Base-by-base conservation (phyloP, 2,329 filamentous ascomycete genomes). In the Stromatinia cepivora region DNA sequence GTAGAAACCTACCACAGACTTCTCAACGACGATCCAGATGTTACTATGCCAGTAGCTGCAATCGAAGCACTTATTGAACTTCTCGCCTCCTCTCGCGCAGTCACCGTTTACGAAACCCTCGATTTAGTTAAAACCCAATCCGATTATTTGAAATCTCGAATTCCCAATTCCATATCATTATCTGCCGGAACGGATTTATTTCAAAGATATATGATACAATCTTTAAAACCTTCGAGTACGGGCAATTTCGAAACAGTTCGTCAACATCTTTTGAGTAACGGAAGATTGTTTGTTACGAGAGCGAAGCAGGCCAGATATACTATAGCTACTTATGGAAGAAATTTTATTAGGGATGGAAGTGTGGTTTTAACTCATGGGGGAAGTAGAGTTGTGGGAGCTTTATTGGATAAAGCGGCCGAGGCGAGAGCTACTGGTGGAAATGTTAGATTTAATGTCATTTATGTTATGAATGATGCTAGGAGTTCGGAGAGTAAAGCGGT, bases 141-240 rank as follows among this genome's bases (percentile, higher is more conserved):
- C 64, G 84, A 87, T 66, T 87, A 88, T 76, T 87, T 99, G 73
- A 94, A 94, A 80, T 84, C 85, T 70, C 88, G 89, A 28, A 90
- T 97, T 66, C 85, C 90, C 10, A 98, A 99, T 81, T 92, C 94
- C 20, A 92, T 98, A 69, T 94, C 94, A 6, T 88, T 98, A 22
- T 93, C 92, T 62, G 95, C 96, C 68, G 95, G 95, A 76, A 97
- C 94, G 71, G 94, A 97, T 79, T 88, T 98, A 70, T 98, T 99
- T 84, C 92, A 95, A 79, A 91, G 94, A 79, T 98, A 97, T 81
- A 88, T 99, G 75, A 90, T 97, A 76, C 88, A 89, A 69, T 93
- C 85, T 72, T 84, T 90, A 46, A 78, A 78, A 48, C 83, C 76
- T 75, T 85, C 36, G 74, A 83, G 73, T 78, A 83, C 83, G 31